Evolutionary conservation across 1,284 basidiomycete species (phyloP).

Genomic region (Ceratobasidium theobromae): DNA sequence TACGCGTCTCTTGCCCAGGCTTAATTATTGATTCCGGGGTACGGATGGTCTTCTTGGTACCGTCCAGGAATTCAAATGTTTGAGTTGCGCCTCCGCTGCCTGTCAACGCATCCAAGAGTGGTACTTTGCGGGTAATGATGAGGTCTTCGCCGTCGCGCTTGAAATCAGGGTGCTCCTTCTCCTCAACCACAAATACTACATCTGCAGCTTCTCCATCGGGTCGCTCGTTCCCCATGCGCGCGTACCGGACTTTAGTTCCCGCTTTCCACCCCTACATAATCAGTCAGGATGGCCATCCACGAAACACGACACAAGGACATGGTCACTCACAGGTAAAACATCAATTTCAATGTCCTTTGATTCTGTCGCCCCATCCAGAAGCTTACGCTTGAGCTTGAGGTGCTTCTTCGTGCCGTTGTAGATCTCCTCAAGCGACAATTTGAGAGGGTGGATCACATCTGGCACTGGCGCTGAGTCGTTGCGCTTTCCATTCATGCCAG

Average conservation of each 20-base stretch:
- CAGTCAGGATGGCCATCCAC: background rate
- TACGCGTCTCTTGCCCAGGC: constrained; percentile 70
- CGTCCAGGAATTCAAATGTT: constrained; percentile 73
- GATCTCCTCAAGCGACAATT: constrained; percentile 88
- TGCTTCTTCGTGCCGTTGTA: constrained; percentile 87
- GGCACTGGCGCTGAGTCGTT: constrained; percentile 43
- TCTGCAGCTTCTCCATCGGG: constrained; percentile 68
- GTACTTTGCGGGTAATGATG: constrained; percentile 59
- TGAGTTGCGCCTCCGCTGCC: constrained; percentile 48
- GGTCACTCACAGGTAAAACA: constrained; percentile 40
- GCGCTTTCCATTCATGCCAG: constrained; percentile 17
- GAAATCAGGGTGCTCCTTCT: constrained; percentile 81
- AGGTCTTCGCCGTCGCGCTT: constrained; percentile 82
- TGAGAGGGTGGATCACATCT: constrained; percentile 83
- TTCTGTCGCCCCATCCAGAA: constrained; percentile 73
- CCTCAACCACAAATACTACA: constrained; percentile 88
- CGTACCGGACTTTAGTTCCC: constrained; percentile 91
- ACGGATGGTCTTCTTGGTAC: constrained; percentile 68
- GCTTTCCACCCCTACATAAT: constrained; percentile 65
- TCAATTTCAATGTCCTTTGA: constrained; percentile 90
- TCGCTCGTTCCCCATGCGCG: constrained; percentile 83
- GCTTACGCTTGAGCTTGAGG: constrained; percentile 81
- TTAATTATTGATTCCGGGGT: constrained; percentile 69
- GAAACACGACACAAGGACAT: constrained; percentile 2
- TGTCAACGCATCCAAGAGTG: constrained; percentile 83